Evolutionary conservation across 2,329 filamentous ascomycete species (phyloP).

Genomic region (Botrytis elliptica): DNA sequence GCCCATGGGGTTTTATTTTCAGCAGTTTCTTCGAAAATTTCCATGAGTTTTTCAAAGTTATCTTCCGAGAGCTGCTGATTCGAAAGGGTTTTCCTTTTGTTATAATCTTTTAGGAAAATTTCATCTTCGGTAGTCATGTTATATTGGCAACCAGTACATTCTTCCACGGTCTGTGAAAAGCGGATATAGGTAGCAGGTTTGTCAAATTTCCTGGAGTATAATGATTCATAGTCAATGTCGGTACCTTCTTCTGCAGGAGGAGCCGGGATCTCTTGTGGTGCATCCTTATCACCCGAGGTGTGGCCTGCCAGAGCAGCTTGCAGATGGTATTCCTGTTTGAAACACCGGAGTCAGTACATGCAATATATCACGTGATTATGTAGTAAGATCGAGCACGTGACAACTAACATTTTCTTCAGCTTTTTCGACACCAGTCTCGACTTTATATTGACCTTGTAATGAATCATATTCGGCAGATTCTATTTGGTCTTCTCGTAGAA

Average conservation of each 20-base stretch:
- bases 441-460: constrained; percentile 75
- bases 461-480: constrained; percentile 75
- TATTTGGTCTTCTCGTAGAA: constrained; percentile 88
- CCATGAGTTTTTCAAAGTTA: constrained; percentile 91
- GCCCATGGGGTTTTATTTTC: constrained; percentile 83
- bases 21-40: constrained; percentile 88
- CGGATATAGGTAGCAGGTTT: constrained; percentile 93
- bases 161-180: constrained; percentile 96
- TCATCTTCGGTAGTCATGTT: constrained; percentile 93
- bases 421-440: constrained; percentile 95
- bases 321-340: constrained; percentile 40
- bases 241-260: constrained; percentile 61
- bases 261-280: constrained; percentile 54
- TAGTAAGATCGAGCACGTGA: constrained; percentile 26
- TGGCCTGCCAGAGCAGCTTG: constrained; percentile 37
- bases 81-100: constrained; percentile 64
- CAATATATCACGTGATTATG: constrained; percentile 29
- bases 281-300: constrained; percentile 32
- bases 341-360: neutral
- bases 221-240: constrained; percentile 78
- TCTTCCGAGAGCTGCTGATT: constrained; percentile 74
- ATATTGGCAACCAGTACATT: constrained; percentile 87
- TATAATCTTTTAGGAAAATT: constrained; percentile 78
- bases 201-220: constrained; percentile 77
- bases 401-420: constrained; percentile 91